Evolutionary conservation across 163 green algal species (phyloP).

Genomic region (Chlorella variabilis): DNA sequence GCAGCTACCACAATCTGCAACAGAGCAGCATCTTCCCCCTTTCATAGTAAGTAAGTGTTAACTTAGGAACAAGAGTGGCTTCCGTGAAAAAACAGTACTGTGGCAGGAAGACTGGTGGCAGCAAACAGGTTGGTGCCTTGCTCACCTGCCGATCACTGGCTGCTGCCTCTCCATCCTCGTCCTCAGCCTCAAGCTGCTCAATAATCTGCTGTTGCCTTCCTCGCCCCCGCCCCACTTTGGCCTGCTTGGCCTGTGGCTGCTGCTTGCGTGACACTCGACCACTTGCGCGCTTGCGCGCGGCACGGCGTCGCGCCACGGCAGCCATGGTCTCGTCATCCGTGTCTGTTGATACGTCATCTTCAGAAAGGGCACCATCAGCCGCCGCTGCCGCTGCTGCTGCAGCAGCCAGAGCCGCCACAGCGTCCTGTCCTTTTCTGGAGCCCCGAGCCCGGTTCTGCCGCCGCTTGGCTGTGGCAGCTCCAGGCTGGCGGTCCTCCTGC

Average conservation of each 20-base stretch:
- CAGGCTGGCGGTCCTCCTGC: not conserved
- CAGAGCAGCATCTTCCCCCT: not conserved
- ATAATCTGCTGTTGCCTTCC: not conserved
- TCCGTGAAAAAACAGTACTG: not conserved
- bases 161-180: not conserved
- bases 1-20: constrained; percentile 6
- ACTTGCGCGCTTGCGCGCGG: not conserved
- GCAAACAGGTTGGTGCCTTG: too few species aligned
- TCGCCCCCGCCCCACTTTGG: not conserved
- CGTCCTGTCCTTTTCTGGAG: not conserved
- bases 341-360: constrained; percentile 11
- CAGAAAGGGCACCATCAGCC: not conserved
- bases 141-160: not conserved
- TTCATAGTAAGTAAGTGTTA: too few species aligned
- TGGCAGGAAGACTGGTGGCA: too few species aligned
- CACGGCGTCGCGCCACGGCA: not conserved
- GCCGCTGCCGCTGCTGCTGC: not conserved
- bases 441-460: not conserved
- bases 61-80: not conserved
- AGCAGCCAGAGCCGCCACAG: not conserved
- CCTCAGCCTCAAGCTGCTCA: not conserved
- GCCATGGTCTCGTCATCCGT: constrained; percentile 5
- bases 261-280: not conserved
- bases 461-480: not conserved
- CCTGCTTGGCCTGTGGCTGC: not conserved